Base-by-base conservation (phyloP, 2,329 filamentous ascomycete genomes). In the Fusarium subglutinans region DNA sequence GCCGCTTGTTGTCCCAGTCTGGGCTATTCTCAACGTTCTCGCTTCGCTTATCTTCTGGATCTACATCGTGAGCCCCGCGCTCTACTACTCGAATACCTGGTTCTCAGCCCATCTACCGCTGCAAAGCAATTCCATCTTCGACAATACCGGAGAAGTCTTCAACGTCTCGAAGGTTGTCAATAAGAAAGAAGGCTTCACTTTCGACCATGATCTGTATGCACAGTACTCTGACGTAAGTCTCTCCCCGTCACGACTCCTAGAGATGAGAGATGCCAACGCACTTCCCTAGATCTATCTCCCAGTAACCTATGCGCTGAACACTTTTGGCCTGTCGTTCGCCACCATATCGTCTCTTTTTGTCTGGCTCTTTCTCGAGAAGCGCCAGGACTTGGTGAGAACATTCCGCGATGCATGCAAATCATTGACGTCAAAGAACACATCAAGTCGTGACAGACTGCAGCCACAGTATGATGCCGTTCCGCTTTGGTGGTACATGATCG, bases 261-360 rank as follows among this genome's bases (percentile, higher is more conserved):
- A 14, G 2, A 10, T 8, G 1, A 4, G 13, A 41, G 37, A 8
- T 41, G 8, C 37, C 43, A 14, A 55, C 41, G 3, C 2, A 4
- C 8, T 10, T 5, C 15, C 7, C 45, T 9, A 80, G 78, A 80
- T 81, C 43, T 89, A 88, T 64, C 79, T 89, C 13, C 85, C 86
- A 1, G 78, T 81, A 2, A 83, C 81, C 0, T 83, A 82, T 50
- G 82, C 82, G 1, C 84, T 87, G 0, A 86, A 86, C 8, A 86
- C 85, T 0, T 89, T 88, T 66, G 87, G 87, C 5, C 82, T 89
- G 5, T 85, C 85, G 4, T 89, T 89, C 63, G 87, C 87, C 10
- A 85, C 86, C 18, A 83, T 89, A 33, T 84, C 85, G 0, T 80
- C 80, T 2, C 77, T 81, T 1, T 80, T 81, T 20, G 74, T 80